Evolutionary conservation across 2,329 filamentous ascomycete genomes (phyloP).

Genomic region (Stagonosporopsis vannaccii): DNA sequence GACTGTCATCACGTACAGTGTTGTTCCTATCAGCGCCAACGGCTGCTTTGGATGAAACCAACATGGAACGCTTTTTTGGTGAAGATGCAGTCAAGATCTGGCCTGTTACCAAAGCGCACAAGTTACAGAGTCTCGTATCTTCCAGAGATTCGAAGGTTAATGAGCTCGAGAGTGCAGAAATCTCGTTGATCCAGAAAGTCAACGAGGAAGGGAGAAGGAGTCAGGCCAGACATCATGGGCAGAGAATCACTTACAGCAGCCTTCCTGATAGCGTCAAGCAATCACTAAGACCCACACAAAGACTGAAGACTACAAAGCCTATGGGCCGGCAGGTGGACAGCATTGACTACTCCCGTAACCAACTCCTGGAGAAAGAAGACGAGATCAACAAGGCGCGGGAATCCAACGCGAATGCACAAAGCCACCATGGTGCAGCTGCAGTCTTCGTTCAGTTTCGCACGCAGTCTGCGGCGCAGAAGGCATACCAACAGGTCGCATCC

Average conservation of each 20-base stretch:
- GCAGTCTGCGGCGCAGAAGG: conserved; percentile 83
- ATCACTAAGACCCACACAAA: conserved; percentile 59
- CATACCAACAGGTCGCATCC: conserved; percentile 69
- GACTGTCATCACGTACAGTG: conserved; percentile 88
- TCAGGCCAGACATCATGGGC: conserved; percentile 60
- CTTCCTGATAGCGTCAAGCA: conserved; percentile 66
- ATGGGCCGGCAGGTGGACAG: conserved; percentile 92
- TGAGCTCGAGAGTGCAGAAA: conserved; percentile 85
- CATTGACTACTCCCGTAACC: conserved; percentile 84
- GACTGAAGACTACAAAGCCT: conserved; percentile 52
- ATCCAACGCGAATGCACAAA: conserved; percentile 64
- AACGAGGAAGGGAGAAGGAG: conserved; percentile 75
- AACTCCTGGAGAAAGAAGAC: conserved; percentile 77
- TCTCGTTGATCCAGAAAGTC: conserved; percentile 80
- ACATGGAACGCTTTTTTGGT: conserved; percentile 81
- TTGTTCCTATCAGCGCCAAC: conserved; percentile 86
- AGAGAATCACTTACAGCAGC: conserved; percentile 58
- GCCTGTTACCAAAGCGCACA: conserved; percentile 78
- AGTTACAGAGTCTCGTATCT: conserved; percentile 81
- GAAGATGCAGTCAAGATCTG: conserved; percentile 81
- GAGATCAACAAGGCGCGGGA: conserved; percentile 73
- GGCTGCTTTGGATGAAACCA: conserved; percentile 77
- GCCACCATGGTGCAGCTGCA: conserved; percentile 70
- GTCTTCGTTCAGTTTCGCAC: conserved; percentile 91
- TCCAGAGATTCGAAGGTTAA: conserved; percentile 81